These are phyloP conservation scores for Pichia rugopelliculosa DNA, from an alignment of 805 yeast species.

Conservation along the genomic window DNA sequence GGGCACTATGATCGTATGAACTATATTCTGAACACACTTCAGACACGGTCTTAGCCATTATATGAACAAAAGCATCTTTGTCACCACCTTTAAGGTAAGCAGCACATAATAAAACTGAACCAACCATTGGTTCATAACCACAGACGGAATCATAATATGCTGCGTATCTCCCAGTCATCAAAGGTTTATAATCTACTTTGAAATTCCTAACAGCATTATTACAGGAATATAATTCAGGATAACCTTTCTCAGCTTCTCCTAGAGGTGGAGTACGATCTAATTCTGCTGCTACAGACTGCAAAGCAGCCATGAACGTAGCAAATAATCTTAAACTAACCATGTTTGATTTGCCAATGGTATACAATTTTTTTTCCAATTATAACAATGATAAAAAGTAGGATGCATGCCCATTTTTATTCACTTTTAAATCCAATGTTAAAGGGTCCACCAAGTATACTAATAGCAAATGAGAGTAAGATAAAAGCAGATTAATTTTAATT, in stretches of 20 bases:
- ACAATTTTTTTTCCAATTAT: too few relatives aligned
- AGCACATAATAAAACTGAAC: slow-evolving; percentile 13
- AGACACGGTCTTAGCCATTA: not conserved
- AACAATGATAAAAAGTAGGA: not conserved
- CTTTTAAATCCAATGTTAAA: too few relatives aligned
- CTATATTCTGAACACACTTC: not conserved
- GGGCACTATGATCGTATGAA: not conserved
- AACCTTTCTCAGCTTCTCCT: not conserved
- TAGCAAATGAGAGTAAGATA: too few relatives aligned
- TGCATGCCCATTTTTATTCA: not conserved
- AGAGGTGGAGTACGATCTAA: too few relatives aligned
- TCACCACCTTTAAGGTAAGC: not conserved
- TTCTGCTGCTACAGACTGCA: not conserved
- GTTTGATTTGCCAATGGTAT: too few relatives aligned
- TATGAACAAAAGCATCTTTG: not conserved
- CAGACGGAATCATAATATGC: slow-evolving; percentile 4
- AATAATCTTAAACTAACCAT: not conserved
- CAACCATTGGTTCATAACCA: slow-evolving; percentile 15
- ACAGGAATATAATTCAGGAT: not conserved
- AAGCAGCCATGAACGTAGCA: not conserved
- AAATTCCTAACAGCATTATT: not conserved
- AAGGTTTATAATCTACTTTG: slow-evolving; percentile 9
- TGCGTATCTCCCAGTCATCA: not conserved
- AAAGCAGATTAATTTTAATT: too few relatives aligned
- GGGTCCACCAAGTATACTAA: too few relatives aligned